Evolutionary conservation across 148 eudicot species (phyloP).

Genomic region (Rhododendron molle): DNA sequence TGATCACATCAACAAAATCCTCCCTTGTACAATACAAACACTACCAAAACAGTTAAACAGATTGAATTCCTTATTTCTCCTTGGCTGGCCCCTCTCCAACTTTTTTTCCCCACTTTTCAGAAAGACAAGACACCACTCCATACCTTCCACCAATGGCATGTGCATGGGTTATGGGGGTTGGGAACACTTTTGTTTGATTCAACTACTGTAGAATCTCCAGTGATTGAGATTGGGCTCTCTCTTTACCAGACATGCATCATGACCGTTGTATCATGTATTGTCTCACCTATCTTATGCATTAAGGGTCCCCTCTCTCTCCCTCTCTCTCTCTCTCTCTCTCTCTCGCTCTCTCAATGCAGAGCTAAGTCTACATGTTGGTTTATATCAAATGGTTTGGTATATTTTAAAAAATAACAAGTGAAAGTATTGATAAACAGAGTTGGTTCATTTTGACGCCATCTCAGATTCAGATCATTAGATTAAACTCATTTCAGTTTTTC

Average conservation of each 20-base stretch:
- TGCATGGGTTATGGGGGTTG: conserved; percentile 21
- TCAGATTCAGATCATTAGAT: neutral
- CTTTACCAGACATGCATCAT: conserved; percentile 83
- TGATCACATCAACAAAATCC: conserved; percentile 6
- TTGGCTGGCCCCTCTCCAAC: neutral
- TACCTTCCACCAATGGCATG: conserved; percentile 18
- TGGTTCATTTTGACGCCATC: neutral
- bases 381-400: neutral
- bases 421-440: neutral
- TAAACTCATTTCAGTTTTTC: neutral
- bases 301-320: conserved; percentile 20
- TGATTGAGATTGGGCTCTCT: conserved; percentile 40
- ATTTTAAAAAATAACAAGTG: neutral
- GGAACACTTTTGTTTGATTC: conserved; percentile 21
- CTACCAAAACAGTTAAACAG: neutral
- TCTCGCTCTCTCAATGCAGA: no score
- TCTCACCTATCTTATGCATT: conserved; percentile 37
- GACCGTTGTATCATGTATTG: conserved; percentile 65
- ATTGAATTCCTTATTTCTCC: conserved; percentile 1
- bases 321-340: no score
- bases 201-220: conserved; percentile 18
- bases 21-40: neutral
- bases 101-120: neutral
- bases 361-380: neutral
- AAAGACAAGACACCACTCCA: conserved; percentile 23